These are phyloP conservation scores for Dictyostelium firmibasis DNA, from an alignment of 78 protist species.

Conservation along the genomic window DNA sequence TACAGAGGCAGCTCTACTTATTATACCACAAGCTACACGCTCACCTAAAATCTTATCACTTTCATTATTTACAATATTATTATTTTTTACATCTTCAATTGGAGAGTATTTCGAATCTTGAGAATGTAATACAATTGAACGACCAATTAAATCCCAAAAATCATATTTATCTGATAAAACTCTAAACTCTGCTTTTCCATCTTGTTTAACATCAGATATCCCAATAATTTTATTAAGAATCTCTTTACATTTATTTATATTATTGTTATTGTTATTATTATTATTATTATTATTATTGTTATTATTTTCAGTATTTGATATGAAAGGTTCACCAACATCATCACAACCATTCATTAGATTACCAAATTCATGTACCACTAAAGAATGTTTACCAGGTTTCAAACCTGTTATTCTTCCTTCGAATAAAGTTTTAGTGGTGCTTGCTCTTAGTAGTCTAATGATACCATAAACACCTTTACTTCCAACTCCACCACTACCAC, in stretches of 20 bases:
- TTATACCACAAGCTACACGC: conserved; percentile 58
- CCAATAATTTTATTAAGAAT: conserved; percentile 6
- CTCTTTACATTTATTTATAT: neutral
- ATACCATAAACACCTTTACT: conserved; percentile 54
- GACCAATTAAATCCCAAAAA: conserved; percentile 59
- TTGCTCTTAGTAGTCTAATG: neutral
- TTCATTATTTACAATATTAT: neutral
- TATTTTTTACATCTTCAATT: neutral
- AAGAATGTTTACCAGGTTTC: conserved; percentile 10
- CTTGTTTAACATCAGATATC: neutral
- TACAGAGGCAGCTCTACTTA: conserved; percentile 57
- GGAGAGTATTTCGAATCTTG: neutral
- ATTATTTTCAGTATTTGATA: neutral
- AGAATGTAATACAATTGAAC: conserved; percentile 70
- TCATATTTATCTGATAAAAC: conserved; percentile 37
- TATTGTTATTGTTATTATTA: neutral
- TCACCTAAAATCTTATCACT: conserved; percentile 3
- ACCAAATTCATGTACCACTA: conserved; percentile 55
- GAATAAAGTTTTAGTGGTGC: neutral
- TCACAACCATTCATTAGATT: conserved; percentile 38
- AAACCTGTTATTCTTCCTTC: conserved; percentile 64
- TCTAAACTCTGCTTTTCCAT: conserved; percentile 57
- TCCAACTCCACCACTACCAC: conserved; percentile 72
- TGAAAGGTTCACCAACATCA: conserved; percentile 29
- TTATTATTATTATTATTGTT: neutral